Evolutionary conservation across 352 stramenopile genomes (phyloP).

Genomic region (Globisporangium perplexum): DNA sequence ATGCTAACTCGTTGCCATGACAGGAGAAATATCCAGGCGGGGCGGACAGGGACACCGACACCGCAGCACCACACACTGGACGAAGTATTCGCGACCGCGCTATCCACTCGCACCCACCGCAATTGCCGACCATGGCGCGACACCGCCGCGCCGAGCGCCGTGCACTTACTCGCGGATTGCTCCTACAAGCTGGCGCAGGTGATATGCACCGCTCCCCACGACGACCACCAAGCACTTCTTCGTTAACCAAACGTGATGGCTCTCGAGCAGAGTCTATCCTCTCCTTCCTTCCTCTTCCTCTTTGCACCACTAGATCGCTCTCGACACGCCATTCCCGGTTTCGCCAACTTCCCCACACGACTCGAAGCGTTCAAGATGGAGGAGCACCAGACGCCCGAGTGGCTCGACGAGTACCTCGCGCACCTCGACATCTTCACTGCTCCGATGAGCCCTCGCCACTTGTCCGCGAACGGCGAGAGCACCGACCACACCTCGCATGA

Average conservation of each 20-base stretch:
- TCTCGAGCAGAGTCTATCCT: too few species aligned
- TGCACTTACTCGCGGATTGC: too few species aligned
- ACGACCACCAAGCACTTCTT: background rate
- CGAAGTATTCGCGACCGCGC: background rate
- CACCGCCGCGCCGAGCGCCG: too few species aligned
- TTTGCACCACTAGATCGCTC: background rate
- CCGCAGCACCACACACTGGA: background rate
- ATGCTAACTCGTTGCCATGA: too few species aligned
- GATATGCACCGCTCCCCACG: background rate
- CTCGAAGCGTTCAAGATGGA: background rate
- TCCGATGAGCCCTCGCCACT: background rate
- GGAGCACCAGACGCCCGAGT: background rate
- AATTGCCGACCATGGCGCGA: too few species aligned
- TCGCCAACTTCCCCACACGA: background rate
- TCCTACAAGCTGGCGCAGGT: background rate
- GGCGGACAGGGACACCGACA: background rate
- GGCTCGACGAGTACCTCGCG: conserved; percentile 1
- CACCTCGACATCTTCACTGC: background rate
- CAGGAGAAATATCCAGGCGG: too few species aligned
- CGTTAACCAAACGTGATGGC: background rate
- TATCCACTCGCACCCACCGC: background rate
- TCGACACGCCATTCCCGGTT: background rate
- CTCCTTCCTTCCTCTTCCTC: too few species aligned
- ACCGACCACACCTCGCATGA: background rate
- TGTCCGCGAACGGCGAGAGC: background rate